Conservation (phyloP, 352 stramenopile species). For the Phytopythium cucurbitacearum region DNA sequence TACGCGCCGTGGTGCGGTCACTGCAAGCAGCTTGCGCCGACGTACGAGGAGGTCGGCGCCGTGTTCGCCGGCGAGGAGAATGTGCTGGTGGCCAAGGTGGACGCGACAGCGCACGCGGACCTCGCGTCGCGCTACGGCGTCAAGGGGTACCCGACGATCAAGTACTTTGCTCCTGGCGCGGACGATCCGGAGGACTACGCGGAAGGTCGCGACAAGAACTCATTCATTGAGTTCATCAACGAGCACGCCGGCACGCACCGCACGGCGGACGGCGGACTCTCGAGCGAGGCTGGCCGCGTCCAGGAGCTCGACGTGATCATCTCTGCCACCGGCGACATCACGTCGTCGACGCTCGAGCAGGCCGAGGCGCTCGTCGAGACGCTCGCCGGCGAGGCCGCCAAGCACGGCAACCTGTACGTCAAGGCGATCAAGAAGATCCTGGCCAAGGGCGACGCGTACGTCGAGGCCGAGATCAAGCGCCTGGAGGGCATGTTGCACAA, state of each 20-base stretch:
- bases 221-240: conserved; percentile 90
- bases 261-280: conserved; percentile 71
- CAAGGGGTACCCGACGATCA: conserved; percentile 89
- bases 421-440: conserved; percentile 91
- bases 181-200: conserved; percentile 86
- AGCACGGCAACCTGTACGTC: conserved; percentile 83
- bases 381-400: conserved; percentile 59
- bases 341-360: conserved; percentile 59
- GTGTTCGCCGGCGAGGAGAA: conserved; percentile 74
- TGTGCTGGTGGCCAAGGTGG: conserved; percentile 83
- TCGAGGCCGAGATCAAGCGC: conserved; percentile 79
- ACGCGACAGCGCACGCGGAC: conserved; percentile 59
- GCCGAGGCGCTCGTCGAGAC: conserved; percentile 66
- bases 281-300: conserved; percentile 67
- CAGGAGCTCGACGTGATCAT: conserved; percentile 84
- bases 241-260: conserved; percentile 85
- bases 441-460: conserved; percentile 80
- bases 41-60: conserved; percentile 82
- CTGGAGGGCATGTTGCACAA: conserved; percentile 75
- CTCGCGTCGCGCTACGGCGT: conserved; percentile 81
- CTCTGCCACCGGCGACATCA: conserved; percentile 67
- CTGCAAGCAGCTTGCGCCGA: conserved; percentile 89
- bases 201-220: conserved; percentile 74
- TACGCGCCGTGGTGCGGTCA: conserved; percentile 94
- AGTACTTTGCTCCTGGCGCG: conserved; percentile 85